These are phyloP conservation scores for Cephalotrichum gorgonifer DNA, from an alignment of 2,329 filamentous ascomycete genomes.

Conservation along the genomic window DNA sequence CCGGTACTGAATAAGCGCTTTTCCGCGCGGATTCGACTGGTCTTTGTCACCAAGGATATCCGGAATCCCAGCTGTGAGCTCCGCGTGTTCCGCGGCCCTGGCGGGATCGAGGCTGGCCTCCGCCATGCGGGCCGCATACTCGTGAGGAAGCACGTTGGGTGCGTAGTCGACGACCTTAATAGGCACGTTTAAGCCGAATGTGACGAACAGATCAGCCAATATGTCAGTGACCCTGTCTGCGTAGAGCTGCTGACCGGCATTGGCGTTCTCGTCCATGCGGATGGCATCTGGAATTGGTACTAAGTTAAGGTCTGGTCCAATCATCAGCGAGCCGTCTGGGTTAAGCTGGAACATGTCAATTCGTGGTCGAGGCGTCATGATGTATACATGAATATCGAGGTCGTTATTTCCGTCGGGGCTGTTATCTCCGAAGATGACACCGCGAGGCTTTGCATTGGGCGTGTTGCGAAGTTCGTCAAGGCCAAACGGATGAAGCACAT, in stretches of 20 bases:
- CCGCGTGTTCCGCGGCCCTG: too few relatives aligned
- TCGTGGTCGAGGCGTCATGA: not conserved
- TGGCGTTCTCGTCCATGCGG: not conserved
- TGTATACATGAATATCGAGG: not conserved
- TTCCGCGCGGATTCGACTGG: not conserved
- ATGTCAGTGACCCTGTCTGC: not conserved
- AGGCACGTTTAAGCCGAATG: not conserved
- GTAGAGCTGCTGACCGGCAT: not conserved
- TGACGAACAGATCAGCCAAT: not conserved
- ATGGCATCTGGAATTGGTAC: not conserved
- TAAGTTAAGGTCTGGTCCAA: too few relatives aligned
- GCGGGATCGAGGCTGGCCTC: too few relatives aligned
- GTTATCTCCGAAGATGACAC: constrained; percentile 1
- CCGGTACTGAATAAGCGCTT: constrained; percentile 6
- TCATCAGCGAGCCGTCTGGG: not conserved
- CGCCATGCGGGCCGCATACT: not conserved
- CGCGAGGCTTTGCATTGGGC: not conserved
- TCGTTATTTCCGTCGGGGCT: not conserved
- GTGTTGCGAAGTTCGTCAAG: not conserved
- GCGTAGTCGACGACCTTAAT: constrained; percentile 1
- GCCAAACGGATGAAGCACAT: not conserved
- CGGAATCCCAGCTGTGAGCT: too few relatives aligned
- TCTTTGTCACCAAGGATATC: not conserved
- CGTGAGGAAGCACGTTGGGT: not conserved
- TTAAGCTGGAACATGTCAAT: not conserved